These are phyloP conservation scores for Hypoxylon sp. DNA, from an alignment of 2,329 filamentous ascomycete genomes.

Conservation along the genomic window DNA sequence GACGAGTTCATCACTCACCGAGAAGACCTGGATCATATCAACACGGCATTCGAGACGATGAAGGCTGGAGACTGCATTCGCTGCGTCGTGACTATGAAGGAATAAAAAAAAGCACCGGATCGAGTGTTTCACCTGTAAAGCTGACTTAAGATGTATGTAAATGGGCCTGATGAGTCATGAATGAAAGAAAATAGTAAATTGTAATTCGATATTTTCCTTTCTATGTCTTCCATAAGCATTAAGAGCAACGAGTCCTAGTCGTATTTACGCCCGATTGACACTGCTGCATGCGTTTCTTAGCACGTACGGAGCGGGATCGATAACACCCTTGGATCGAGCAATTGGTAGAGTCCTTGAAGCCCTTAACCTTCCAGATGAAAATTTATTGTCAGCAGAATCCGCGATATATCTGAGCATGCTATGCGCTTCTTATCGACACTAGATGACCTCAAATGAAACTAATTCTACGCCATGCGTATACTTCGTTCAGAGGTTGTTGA, in stretches of 20 bases:
- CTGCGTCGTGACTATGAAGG: slow-evolving; percentile 81
- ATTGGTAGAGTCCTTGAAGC: neutral
- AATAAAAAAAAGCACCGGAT: slow-evolving; percentile 22
- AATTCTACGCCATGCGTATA: neutral
- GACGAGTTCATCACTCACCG: slow-evolving; percentile 99
- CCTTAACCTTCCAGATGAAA: neutral
- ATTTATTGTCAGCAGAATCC: neutral
- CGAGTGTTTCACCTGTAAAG: slow-evolving; percentile 23
- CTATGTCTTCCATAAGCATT: neutral
- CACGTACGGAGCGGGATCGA: neutral
- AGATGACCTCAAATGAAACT: slow-evolving; percentile 1
- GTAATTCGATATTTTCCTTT: slow-evolving; percentile 9
- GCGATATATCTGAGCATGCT: neutral
- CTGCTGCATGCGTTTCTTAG: neutral
- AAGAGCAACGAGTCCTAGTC: neutral
- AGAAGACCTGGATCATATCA: slow-evolving; percentile 85
- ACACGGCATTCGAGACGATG: slow-evolving; percentile 92
- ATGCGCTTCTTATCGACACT: slow-evolving; percentile 15
- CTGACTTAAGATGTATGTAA: slow-evolving; percentile 12
- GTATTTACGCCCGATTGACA: neutral
- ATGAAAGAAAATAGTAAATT: slow-evolving; percentile 36
- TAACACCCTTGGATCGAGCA: neutral
- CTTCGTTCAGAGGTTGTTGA: slow-evolving; percentile 1
- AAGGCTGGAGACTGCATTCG: slow-evolving; percentile 97
- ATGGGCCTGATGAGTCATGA: slow-evolving; percentile 33